phyloP scores from a whole-genome alignment of 139 green algal species.

The Chlamydomonas asymmetrica region DNA sequence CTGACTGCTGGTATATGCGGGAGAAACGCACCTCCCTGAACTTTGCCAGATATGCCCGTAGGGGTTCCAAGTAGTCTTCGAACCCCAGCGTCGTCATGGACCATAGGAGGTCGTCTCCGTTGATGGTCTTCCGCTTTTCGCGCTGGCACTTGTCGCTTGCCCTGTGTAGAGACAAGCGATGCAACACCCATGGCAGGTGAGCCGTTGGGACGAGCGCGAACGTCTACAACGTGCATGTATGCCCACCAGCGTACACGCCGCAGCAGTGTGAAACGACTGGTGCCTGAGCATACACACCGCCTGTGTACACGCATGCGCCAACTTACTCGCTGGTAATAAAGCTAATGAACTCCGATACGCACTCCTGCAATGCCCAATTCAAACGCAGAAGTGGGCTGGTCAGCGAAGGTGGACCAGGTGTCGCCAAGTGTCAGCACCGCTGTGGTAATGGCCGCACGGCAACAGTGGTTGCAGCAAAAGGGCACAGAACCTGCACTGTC shows the following conservation, averaged over 20 bases:
- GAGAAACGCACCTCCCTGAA: constrained; percentile 83
- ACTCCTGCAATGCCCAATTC: constrained; percentile 98
- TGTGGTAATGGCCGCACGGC: no score
- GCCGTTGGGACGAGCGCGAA: neutral
- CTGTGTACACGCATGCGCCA: neutral
- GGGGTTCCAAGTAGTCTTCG: constrained; percentile 95
- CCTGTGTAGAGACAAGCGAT: constrained; percentile 72
- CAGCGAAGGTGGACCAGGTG: no score
- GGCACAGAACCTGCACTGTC: constrained; percentile 92
- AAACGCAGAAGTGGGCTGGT: no score
- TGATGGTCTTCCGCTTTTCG: constrained; percentile 99
- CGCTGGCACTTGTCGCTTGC: constrained; percentile 97
- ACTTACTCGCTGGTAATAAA: constrained; percentile 99
- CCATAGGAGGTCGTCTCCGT: constrained; percentile 98
- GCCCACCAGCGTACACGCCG: neutral
- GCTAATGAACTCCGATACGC: constrained; percentile 97
- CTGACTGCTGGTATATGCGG: no score
- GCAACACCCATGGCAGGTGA: no score
- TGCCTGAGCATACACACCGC: neutral
- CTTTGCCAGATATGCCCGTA: constrained; percentile 95
- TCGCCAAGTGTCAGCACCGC: no score
- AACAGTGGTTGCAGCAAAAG: no score
- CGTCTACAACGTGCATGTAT: neutral
- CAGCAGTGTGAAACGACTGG: no score
- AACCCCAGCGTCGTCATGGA: constrained; percentile 97